These are phyloP conservation scores for Fusarium musae DNA, from an alignment of 2,329 filamentous ascomycete species.

Conservation along the genomic window DNA sequence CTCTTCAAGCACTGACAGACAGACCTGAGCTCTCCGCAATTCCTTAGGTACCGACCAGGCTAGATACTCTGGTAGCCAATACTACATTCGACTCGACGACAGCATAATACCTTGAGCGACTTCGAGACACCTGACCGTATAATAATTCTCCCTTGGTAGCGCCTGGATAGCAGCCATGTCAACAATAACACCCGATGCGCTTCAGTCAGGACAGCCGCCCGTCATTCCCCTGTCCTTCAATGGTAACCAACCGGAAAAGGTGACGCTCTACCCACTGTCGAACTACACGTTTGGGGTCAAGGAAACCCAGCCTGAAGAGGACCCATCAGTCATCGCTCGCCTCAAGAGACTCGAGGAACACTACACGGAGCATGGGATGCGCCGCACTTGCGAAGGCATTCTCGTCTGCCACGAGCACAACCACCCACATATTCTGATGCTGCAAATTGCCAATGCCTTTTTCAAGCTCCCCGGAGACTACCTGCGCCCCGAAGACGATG, in stretches of 20 bases:
- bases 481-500: slow-evolving; percentile 86
- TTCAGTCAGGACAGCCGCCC: slow-evolving; percentile 83
- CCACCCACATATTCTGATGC: slow-evolving; percentile 97
- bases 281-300: slow-evolving; percentile 99
- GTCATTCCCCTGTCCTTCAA: slow-evolving; percentile 86
- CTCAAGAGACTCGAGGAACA: slow-evolving; percentile 96
- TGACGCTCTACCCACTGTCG: slow-evolving; percentile 91
- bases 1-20: slow-evolving; percentile 16
- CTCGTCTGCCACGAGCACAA: slow-evolving; percentile 99
- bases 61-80: slow-evolving; percentile 17
- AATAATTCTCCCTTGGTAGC: not conserved
- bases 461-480: slow-evolving; percentile 99
- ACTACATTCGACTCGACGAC: not conserved
- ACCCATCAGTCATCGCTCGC: slow-evolving; percentile 92
- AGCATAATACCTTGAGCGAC: not conserved
- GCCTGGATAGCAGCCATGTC: slow-evolving; percentile 68
- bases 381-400: slow-evolving; percentile 95
- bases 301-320: slow-evolving; percentile 97
- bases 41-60: not conserved
- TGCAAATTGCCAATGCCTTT: slow-evolving; percentile 99
- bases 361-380: slow-evolving; percentile 92
- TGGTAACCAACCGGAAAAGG: slow-evolving; percentile 86
- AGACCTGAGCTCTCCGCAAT: slow-evolving; percentile 9
- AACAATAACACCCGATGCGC: slow-evolving; percentile 79
- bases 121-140: not conserved